phyloP scores from a whole-genome alignment of 2,329 filamentous ascomycete genomes.

The Dendryphion nanum region DNA sequence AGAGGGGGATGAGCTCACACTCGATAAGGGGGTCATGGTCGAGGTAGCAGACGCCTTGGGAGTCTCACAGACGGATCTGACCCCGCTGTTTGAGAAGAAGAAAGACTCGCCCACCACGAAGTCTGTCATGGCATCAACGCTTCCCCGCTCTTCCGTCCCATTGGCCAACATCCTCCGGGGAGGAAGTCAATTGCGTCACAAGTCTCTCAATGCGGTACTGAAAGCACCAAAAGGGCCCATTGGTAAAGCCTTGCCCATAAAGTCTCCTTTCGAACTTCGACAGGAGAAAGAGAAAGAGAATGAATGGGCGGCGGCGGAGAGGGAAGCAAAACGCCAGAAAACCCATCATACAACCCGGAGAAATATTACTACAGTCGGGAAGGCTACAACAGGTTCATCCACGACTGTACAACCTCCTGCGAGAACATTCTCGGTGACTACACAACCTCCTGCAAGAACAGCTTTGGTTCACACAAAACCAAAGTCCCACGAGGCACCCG shows the following conservation, averaged over 20 bases:
- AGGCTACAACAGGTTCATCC: too few species aligned
- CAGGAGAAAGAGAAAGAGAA: conserved; percentile 26
- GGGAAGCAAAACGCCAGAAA: conserved; percentile 42
- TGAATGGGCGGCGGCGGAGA: conserved; percentile 26
- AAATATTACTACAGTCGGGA: too few species aligned
- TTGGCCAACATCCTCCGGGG: conserved; percentile 18
- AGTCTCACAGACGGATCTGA: conserved; percentile 72
- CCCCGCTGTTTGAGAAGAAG: conserved; percentile 70
- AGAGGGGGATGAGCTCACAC: conserved; percentile 77
- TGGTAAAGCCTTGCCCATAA: conserved; percentile 59
- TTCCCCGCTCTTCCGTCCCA: conserved; percentile 15
- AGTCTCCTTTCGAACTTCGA: conserved; percentile 65
- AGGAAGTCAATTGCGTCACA: conserved; percentile 50
- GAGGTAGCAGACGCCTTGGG: conserved; percentile 77
- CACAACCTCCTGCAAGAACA: too few species aligned
- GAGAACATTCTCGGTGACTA: too few species aligned
- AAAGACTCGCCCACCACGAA: conserved; percentile 38
- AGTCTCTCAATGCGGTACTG: conserved; percentile 62
- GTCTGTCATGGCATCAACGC: conserved; percentile 8
- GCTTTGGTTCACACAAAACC: too few species aligned
- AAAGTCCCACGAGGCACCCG: too few species aligned
- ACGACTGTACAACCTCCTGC: too few species aligned
- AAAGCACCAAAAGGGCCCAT: conserved; percentile 64
- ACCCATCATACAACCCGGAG: too few species aligned
- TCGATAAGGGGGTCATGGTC: conserved; percentile 76